Conservation (phyloP, 345 rosid species). For the Murraya koenigii region DNA sequence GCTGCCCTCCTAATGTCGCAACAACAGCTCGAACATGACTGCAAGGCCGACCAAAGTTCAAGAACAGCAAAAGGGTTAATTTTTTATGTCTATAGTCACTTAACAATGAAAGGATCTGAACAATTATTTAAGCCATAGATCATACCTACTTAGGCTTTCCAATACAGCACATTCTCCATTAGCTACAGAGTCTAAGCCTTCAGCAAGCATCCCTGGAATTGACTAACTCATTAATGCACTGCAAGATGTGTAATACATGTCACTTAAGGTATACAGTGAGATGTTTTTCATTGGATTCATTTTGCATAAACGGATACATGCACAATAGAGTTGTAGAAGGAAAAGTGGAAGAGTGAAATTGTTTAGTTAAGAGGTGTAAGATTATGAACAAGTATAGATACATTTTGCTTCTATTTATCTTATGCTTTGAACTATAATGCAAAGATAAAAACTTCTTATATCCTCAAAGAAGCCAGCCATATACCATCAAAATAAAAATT, state of each 20-base stretch:
- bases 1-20: constrained; percentile 76
- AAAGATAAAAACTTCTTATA: neutral
- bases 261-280: constrained; percentile 4
- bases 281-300: neutral
- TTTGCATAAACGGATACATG: neutral
- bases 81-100: neutral
- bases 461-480: neutral
- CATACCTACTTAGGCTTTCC: constrained; percentile 85
- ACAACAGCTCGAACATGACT: constrained; percentile 90
- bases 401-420: neutral
- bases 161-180: constrained; percentile 61
- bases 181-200: constrained; percentile 65
- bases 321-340: neutral
- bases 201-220: constrained; percentile 66
- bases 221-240: constrained; percentile 30
- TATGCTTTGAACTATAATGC: neutral
- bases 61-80: neutral
- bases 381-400: neutral
- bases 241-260: constrained; percentile 20
- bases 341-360: neutral
- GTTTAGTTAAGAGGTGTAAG: neutral
- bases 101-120: neutral
- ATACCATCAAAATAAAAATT: neutral
- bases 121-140: neutral
- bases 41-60: constrained; percentile 24